Evolutionary conservation across 208 protist genomes (phyloP), one percentile per base, ranked within the genome.

Genomic region (Acanthamoeba triangularis): DNA sequence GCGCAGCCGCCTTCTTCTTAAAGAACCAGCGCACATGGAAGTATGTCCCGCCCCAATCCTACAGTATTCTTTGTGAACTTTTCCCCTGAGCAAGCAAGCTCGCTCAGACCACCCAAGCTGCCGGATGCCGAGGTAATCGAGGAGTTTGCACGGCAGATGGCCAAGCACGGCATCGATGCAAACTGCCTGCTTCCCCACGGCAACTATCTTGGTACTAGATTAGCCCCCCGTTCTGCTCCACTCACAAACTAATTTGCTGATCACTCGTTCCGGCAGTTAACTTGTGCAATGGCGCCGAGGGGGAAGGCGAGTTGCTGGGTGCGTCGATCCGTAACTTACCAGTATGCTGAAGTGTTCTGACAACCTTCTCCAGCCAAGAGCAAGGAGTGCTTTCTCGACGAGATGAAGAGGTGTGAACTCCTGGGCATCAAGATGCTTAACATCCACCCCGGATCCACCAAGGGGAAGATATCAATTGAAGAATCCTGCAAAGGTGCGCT

Each of bases 371-470:
- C 78, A 59, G 52, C 61, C 28, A 97, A 97, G 61, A 85, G 54
- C 13, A 97, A 95, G 69, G 69, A n/a, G 41, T 67, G 72, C 41
- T 95, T 97, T 7, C 35, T 96, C 33, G 65, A 76, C 23, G 96
- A 97, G 87, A 56, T 97, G 52, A 92, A 96, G 20, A 69, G 54
- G 54, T 97, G 96, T 35, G 61, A 97, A 56, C 6, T 44, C 35
- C 59, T 97, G 25, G 96, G 96, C 1, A 85, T 97, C 5, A 16
- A 3, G 25, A 63, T 65, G 41, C 95, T 93, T 44, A 97, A 97
- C 33, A 95, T 97, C 20, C 96, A 97, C 80, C 96, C 96, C 41
- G 96, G 96, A 8, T 97, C 96, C 7, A 87, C 92, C 10, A 96
- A 65, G 54, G 93, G 59, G 13, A 95, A 91, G 47, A 76, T 84